Evolutionary conservation across 495 filamentous ascomycete genomes (phyloP), one percentile per base, ranked within the genome.

Genomic region (Elasticomyces elasticus): DNA sequence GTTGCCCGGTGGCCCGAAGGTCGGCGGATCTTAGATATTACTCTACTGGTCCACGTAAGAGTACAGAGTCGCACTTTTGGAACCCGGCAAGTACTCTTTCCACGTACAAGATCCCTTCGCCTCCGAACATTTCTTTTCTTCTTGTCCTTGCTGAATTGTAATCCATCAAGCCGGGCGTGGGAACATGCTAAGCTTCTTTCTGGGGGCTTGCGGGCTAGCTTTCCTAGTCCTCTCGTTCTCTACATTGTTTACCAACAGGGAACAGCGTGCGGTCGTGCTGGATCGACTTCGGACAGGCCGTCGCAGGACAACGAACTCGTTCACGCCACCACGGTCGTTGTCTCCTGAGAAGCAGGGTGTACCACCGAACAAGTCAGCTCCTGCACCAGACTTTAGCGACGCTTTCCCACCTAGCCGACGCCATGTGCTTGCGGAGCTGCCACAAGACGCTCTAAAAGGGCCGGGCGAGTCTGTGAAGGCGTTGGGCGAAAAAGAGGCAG

Each of bases 361-460:
- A 19, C 6, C 64, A 40, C 11, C 59, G 43, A 52, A 57, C 42
- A 41, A 67, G 64, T 59, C 56, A 44, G 52, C 55, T 56, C 17
- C 49, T 64, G 43, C 55, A 11, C 52, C 66, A n/a, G 67, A 65
- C 28, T 78, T 77, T 62, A 63, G 61, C 38, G 67, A 77, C 54
- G 67, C 68, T 15, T 75, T 83, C 12, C 82, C 82, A 22, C 80
- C 81, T 11, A 76, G 73, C 30, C 69, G 76, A 41, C 74, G 81
- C 55, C 68, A 73, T 42, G 66, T 68, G 2, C 71, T 85, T n/a
- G 63, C 69, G 12, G 59, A 66, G 3, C 51, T 67, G 13, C 53
- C 48, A n/a, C 22, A 40, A 26, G 49, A 60, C 33, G 51, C 64
- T 17, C 48, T 64, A 19, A 52, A 51, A 23, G 62, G 43, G 22